A percentile compares a stretch with the other conserved stretches of the same genome.
phyloP scores from a whole-genome alignment of 139 green algal species.

The Eudorina sp. region DNA sequence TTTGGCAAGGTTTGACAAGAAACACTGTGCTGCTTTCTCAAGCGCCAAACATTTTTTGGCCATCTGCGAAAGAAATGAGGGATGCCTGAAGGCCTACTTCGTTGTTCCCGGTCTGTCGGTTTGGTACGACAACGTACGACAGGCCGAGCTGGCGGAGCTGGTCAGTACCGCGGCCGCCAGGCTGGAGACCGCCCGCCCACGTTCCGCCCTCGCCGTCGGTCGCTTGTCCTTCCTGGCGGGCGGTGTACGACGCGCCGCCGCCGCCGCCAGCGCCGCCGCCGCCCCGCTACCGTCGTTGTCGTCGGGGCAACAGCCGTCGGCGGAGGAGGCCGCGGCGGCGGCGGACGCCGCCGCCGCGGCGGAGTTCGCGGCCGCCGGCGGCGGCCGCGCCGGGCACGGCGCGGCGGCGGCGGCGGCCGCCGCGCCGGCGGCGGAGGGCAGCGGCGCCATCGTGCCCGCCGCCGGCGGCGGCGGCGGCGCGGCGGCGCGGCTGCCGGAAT shows the following conservation, averaged over 20 bases:
- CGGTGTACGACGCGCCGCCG: conserved; percentile 5
- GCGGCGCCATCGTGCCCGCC: too few relatives aligned
- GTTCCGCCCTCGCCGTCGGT: conserved; percentile 32
- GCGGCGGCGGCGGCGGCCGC: not conserved
- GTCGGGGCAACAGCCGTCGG: not conserved
- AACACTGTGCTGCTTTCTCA: too few relatives aligned
- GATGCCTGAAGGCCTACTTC: too few relatives aligned
- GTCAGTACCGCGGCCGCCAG: conserved; percentile 1
- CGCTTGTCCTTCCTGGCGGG: conserved; percentile 48
- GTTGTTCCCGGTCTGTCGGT: too few relatives aligned
- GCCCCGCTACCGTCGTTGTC: not conserved
- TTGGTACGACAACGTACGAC: not conserved
- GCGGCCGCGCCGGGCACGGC: conserved; percentile 8
- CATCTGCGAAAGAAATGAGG: too few relatives aligned
- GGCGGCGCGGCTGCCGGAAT: conserved; percentile 29
- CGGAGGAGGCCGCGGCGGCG: not conserved
- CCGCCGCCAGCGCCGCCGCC: conserved; percentile 15
- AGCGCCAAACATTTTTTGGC: too few relatives aligned
- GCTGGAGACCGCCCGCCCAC: conserved; percentile 35
- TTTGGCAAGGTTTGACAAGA: too few relatives aligned
- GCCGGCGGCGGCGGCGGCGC: not conserved
- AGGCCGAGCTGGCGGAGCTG: conserved; percentile 27
- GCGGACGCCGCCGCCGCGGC: conserved; percentile 30
- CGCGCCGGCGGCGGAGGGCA: not conserved
- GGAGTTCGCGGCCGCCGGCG: conserved; percentile 4